Evolutionary conservation across 208 protist genomes (phyloP).

Genomic region (Trypanosoma mega): DNA sequence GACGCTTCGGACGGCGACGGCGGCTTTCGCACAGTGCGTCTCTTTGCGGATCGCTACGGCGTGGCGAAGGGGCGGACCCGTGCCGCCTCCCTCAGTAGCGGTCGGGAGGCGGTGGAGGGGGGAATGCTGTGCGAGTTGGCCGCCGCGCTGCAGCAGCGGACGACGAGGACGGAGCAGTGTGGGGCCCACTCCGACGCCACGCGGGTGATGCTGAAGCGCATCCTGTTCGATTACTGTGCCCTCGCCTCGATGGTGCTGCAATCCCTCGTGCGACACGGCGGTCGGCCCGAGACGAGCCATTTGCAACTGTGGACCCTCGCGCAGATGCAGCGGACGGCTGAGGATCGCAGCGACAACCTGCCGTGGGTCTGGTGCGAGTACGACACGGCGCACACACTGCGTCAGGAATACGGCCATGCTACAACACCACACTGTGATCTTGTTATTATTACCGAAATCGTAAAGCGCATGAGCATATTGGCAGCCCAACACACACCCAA

Average conservation of each 20-base stretch:
- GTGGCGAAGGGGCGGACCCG: background rate
- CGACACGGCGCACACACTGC: conserved; percentile 7
- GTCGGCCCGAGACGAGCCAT: background rate
- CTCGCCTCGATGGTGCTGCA: conserved; percentile 11
- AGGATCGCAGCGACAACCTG: background rate
- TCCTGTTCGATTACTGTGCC: conserved; percentile 18
- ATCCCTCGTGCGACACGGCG: background rate
- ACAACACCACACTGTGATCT: background rate
- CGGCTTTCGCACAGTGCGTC: conserved; percentile 8
- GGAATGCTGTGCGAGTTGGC: conserved; percentile 5
- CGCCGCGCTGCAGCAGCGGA: background rate
- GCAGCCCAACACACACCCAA: background rate
- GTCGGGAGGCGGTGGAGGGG: background rate
- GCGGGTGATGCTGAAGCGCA: conserved; percentile 12
- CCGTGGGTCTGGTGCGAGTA: conserved; percentile 10
- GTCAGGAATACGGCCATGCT: background rate
- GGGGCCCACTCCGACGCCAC: background rate
- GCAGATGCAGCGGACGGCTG: background rate
- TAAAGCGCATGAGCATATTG: conserved; percentile 13
- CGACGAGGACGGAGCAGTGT: background rate
- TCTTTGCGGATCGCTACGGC: conserved; percentile 2
- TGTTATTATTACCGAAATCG: conserved; percentile 11
- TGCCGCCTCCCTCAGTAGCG: background rate
- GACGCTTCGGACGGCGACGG: background rate
- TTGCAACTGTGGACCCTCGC: background rate